These are phyloP conservation scores for Chlamydomonas eustigma DNA, from an alignment of 139 green algal genomes.

Conservation along the genomic window DNA sequence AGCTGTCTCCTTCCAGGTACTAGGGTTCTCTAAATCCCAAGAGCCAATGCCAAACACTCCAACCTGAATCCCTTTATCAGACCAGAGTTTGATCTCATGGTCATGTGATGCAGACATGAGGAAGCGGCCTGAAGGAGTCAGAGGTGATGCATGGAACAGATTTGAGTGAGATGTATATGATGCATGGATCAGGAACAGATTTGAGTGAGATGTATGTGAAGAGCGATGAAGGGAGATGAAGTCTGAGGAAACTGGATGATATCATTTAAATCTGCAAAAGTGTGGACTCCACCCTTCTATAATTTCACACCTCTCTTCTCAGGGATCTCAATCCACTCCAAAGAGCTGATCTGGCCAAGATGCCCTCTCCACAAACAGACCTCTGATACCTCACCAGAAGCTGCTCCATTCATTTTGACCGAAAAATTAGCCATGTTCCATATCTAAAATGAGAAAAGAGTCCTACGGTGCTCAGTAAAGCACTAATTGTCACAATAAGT, in stretches of 20 bases:
- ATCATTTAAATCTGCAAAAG: too few species aligned
- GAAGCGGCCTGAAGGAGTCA: constrained; percentile 24
- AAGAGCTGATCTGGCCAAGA: constrained; percentile 24
- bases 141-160: too few species aligned
- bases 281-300: background rate
- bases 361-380: constrained; percentile 35
- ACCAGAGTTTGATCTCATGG: constrained; percentile 30
- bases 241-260: too few species aligned
- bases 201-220: too few species aligned
- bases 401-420: background rate
- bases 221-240: too few species aligned
- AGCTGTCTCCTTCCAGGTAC: constrained; percentile 7
- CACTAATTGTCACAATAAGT: too few species aligned
- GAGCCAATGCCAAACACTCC: constrained; percentile 31
- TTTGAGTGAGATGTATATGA: too few species aligned
- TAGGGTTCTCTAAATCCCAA: constrained; percentile 15
- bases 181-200: too few species aligned
- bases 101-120: constrained; percentile 28
- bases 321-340: constrained; percentile 29
- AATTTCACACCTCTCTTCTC: background rate
- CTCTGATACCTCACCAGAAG: constrained; percentile 11
- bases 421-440: constrained; percentile 22
- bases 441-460: too few species aligned
- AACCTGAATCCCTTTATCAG: constrained; percentile 16
- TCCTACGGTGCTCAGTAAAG: too few species aligned